phyloP scores from a whole-genome alignment of 1,139 yeast genomes.

The Scheffersomyces cryptocercus region DNA sequence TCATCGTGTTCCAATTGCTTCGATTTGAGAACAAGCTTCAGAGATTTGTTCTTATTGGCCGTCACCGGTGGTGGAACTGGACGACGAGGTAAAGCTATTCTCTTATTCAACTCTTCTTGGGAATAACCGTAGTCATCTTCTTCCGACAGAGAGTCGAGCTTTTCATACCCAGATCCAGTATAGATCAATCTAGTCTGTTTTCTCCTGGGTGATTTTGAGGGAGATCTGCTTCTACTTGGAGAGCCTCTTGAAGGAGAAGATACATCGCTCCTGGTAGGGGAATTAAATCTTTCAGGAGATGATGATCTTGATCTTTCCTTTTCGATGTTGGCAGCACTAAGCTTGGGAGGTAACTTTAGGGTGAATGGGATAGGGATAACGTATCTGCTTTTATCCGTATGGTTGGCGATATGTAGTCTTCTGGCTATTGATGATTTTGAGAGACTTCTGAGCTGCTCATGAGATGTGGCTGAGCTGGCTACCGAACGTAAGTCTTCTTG shows the following conservation, averaged over 20 bases:
- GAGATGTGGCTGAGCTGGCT: slow-evolving; percentile 11
- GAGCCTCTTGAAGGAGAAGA: slow-evolving; percentile 4
- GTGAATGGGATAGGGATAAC: slow-evolving; percentile 49
- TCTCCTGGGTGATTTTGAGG: slow-evolving; percentile 12
- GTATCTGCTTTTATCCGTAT: slow-evolving; percentile 24
- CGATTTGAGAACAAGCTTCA: slow-evolving; percentile 16
- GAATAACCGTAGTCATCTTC: slow-evolving; percentile 18
- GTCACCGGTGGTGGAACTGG: slow-evolving; percentile 17
- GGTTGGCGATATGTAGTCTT: slow-evolving; percentile 33
- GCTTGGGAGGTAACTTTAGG: slow-evolving; percentile 43
- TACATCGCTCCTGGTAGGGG: slow-evolving; percentile 7
- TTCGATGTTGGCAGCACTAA: slow-evolving; percentile 29
- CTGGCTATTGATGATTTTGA: slow-evolving; percentile 40
- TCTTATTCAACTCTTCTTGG: slow-evolving; percentile 4
- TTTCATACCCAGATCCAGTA: slow-evolving; percentile 41
- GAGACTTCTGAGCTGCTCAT: slow-evolving; percentile 31
- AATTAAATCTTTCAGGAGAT: slow-evolving; percentile 15
- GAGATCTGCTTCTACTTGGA: slow-evolving; percentile 5
- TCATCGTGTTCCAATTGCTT: slow-evolving; percentile 28
- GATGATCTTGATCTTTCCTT: slow-evolving; percentile 10
- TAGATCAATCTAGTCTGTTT: slow-evolving; percentile 31
- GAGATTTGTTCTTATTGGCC: slow-evolving; percentile 10
- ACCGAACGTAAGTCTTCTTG: slow-evolving; percentile 24
- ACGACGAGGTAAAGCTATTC: slow-evolving; percentile 15
- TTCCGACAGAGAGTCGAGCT: slow-evolving; percentile 30